Evolutionary conservation across 1,139 yeast genomes (phyloP), one percentile per base, ranked within the genome.

Genomic region (Protomyces pachydermus): DNA sequence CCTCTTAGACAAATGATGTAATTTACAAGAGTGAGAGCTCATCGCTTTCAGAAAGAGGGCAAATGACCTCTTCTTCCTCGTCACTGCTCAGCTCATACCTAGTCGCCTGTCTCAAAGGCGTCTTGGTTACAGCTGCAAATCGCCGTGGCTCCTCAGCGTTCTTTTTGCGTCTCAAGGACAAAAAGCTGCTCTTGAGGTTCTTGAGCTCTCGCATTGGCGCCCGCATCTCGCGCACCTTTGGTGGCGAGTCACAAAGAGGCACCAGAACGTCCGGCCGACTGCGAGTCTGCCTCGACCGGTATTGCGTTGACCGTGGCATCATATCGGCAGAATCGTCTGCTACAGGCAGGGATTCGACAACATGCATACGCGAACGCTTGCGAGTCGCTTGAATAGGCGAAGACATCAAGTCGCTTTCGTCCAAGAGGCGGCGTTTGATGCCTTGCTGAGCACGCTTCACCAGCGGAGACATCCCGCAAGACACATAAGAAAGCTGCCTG

Each of bases 131-230:
- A 14, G n/a, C 28, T 9, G 37, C 10, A 4, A 23, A 18, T 50
- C 34, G 28, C 16, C 28, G 20, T 16, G 35, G 28, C 34, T 50
- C 46, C 32, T 14, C 12, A 14, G 28, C 28, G 35, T 56, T 46
- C 12, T 18, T 39, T 35, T 50, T 57, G n/a, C 39, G 35, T 5
- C 61, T 35, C 20, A 23, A 45, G 20, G n/a, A 16, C n/a, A 45
- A 34, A 18, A 57, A 57, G 38, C 55, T 37, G 25, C 46, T 35
- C 32, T 50, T 57, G 25, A 57, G 50, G 10, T 50, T 57, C 48
- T 37, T 57, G 37, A 57, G 50, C 38, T 57, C 61, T 3, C 61
- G 46, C 55, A 57, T 18, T 6, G 61, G 46, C 25, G 48, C 10
- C 3, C 28, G 58, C 58, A 20, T 25, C 28, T 39, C 58, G 12